Evolutionary conservation across 768 basidiomycete species (phyloP).

Genomic region (Suillus clintonianus): DNA sequence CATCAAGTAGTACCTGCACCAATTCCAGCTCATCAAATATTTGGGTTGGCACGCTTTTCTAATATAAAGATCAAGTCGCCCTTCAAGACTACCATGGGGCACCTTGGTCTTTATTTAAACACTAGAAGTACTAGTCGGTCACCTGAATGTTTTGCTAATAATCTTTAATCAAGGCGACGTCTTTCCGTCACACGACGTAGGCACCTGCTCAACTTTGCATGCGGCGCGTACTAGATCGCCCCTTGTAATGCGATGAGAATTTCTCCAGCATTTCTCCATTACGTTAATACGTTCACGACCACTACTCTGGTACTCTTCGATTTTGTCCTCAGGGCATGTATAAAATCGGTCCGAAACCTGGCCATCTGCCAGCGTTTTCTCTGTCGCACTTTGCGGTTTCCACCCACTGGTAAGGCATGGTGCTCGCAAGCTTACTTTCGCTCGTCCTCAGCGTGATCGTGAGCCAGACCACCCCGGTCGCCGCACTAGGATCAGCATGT

Average conservation of each 20-base stretch:
- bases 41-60: too few relatives aligned
- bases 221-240: neutral
- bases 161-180: neutral
- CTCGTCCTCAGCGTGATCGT: neutral
- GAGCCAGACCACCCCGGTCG: neutral
- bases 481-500: slow-evolving; percentile 39
- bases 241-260: neutral
- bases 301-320: neutral
- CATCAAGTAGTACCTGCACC: too few relatives aligned
- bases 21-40: too few relatives aligned
- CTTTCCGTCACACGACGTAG: neutral
- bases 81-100: too few relatives aligned
- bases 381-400: neutral
- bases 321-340: neutral
- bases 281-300: neutral
- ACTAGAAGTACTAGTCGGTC: neutral
- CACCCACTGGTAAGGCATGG: neutral
- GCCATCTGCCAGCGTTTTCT: neutral
- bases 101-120: neutral
- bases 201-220: neutral
- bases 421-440: neutral
- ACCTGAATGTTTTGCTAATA: neutral
- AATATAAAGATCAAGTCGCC: too few relatives aligned
- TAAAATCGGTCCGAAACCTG: neutral
- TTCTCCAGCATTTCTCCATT: neutral